phyloP scores from a whole-genome alignment of 306 rosid species.

The Luffa acutangula region DNA sequence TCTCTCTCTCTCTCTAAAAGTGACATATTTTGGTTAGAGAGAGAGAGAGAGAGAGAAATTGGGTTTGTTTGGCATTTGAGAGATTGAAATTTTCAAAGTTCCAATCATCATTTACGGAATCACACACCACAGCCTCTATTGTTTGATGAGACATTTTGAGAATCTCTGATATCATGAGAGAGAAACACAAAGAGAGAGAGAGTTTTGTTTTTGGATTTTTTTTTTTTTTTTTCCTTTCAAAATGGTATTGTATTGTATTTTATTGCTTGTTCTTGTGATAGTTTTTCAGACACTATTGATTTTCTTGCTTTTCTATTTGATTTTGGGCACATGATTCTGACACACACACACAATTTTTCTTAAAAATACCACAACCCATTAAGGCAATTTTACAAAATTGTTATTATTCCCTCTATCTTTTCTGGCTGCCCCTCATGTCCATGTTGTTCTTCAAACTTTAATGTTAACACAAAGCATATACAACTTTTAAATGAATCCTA shows the following conservation, averaged over 20 bases:
- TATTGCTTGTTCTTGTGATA: background rate
- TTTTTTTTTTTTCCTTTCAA: no score
- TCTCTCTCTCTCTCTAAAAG: slow-evolving; percentile 2
- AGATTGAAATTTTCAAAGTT: background rate
- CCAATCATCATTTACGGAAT: slow-evolving; percentile 1
- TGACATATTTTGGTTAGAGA: background rate
- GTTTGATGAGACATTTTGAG: slow-evolving; percentile 13
- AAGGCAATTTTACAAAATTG: background rate
- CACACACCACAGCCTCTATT: background rate
- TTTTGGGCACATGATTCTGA: background rate
- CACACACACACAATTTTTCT: background rate
- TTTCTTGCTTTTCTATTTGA: background rate
- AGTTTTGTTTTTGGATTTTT: background rate
- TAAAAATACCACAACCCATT: background rate
- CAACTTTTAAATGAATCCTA: background rate
- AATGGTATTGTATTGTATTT: background rate
- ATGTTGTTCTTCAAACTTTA: no score
- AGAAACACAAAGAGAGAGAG: background rate
- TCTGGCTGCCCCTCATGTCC: no score
- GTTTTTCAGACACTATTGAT: background rate
- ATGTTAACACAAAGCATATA: no score
- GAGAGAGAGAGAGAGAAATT: background rate
- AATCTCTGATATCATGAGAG: background rate
- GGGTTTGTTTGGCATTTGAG: background rate
- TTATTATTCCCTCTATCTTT: background rate